Percentiles rank a stretch among this genome's conserved stretches.
Conservation (phyloP, 1,284 basidiomycete genomes). For the Ustilago cynodontis region DNA sequence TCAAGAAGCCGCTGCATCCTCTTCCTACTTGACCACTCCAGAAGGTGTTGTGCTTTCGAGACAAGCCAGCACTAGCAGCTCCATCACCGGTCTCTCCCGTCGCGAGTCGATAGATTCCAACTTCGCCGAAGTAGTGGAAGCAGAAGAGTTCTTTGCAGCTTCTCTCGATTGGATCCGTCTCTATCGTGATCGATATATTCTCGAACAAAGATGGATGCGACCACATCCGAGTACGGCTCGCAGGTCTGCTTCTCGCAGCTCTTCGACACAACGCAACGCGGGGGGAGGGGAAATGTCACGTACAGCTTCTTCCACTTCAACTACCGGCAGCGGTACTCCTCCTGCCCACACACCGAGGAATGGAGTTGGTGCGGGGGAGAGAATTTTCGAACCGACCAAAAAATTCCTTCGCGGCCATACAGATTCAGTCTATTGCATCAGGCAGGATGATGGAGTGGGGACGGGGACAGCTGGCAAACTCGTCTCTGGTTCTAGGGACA, state of each 20-base stretch:
- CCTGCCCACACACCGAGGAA: not conserved
- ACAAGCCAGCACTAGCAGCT: conserved; percentile 19
- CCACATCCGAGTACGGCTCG: conserved; percentile 1
- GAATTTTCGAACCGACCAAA: conserved; percentile 39
- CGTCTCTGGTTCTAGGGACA: conserved; percentile 56
- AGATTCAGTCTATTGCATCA: conserved; percentile 60
- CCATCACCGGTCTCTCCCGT: conserved; percentile 4
- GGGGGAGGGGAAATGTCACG: conserved; percentile 16
- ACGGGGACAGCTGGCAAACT: conserved; percentile 46
- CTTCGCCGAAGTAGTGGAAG: conserved; percentile 30
- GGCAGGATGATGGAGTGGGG: conserved; percentile 52
- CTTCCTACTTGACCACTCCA: conserved; percentile 14
- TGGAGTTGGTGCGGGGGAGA: not conserved
- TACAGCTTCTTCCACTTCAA: conserved; percentile 11
- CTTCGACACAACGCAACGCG: not conserved
- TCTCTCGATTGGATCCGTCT: conserved; percentile 41
- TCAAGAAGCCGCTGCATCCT: conserved; percentile 22
- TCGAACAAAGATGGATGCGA: conserved; percentile 48
- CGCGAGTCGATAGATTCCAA: conserved; percentile 19
- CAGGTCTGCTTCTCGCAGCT: not conserved
- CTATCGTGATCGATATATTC: conserved; percentile 31
- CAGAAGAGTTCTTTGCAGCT: conserved; percentile 44
- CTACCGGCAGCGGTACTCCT: not conserved
- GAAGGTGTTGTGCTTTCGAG: conserved; percentile 16
- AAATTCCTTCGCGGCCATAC: conserved; percentile 51